Evolutionary conservation across 352 stramenopile genomes (phyloP).

Genomic region (Pythium dissimile): DNA sequence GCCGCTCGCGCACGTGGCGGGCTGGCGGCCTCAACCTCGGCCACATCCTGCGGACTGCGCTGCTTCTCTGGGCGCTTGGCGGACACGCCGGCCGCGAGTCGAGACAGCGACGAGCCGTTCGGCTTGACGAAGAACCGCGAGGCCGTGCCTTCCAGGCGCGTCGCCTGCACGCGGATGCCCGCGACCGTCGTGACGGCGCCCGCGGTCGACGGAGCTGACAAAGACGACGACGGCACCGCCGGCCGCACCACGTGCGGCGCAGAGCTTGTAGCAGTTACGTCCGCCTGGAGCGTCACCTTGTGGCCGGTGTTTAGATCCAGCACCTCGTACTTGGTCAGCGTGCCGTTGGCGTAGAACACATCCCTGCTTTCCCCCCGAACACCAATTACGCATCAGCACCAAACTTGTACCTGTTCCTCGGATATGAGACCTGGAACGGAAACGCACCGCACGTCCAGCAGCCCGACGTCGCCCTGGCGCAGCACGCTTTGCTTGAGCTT

Average conservation of each 20-base stretch:
- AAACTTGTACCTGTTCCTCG: neutral
- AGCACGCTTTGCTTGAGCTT: conserved; percentile 74
- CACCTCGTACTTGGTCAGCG: conserved; percentile 82
- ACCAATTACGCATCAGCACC: neutral
- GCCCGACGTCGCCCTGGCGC: conserved; percentile 65
- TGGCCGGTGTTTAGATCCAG: conserved; percentile 38
- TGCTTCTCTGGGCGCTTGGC: conserved; percentile 17
- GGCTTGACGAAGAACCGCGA: conserved; percentile 21
- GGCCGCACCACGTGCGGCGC: neutral
- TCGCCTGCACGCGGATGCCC: conserved; percentile 23
- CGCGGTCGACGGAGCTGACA: neutral
- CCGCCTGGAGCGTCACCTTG: conserved; percentile 29
- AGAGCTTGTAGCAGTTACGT: conserved; percentile 25
- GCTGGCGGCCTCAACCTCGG: conserved; percentile 18
- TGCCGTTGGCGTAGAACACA: conserved; percentile 80
- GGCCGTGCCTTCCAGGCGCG: conserved; percentile 13
- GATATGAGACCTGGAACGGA: no score
- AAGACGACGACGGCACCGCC: neutral
- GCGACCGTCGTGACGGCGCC: conserved; percentile 20
- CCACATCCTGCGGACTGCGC: conserved; percentile 27
- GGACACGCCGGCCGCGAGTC: conserved; percentile 5
- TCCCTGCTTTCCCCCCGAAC: conserved; percentile 28
- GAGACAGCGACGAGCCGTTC: conserved; percentile 1
- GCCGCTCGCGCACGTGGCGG: neutral
- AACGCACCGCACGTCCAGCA: conserved; percentile 53